These are phyloP conservation scores for Boechera retrofracta DNA, from an alignment of 345 rosid genomes.

Conservation along the genomic window DNA sequence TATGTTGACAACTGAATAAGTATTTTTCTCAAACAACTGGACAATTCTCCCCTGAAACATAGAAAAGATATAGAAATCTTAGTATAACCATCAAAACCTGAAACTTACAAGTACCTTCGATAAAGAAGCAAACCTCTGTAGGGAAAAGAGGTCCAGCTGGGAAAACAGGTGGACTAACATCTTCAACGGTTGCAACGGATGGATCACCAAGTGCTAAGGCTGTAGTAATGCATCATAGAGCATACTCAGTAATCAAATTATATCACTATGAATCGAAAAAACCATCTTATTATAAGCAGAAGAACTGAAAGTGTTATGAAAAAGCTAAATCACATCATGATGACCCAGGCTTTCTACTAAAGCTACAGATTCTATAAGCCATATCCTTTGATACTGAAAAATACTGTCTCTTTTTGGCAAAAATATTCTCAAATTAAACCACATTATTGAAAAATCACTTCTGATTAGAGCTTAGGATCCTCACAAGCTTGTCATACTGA, in stretches of 20 bases:
- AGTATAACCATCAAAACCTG: not conserved
- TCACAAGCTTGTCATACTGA: not conserved
- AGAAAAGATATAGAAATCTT: not conserved
- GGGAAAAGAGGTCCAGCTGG: constrained; percentile 88
- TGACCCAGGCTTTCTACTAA: constrained; percentile 1
- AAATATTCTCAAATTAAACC: not conserved
- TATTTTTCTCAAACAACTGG: constrained; percentile 80
- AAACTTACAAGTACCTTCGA: constrained; percentile 19
- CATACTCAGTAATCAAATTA: constrained; percentile 13
- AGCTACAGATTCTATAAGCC: not conserved
- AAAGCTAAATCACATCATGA: not conserved
- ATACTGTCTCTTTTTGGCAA: not conserved
- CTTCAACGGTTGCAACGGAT: constrained; percentile 66
- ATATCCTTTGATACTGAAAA: not conserved
- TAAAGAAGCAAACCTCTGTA: constrained; percentile 57
- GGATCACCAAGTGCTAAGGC: constrained; percentile 92
- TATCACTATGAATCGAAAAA: constrained; percentile 9
- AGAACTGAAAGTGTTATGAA: not conserved
- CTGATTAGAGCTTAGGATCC: not conserved
- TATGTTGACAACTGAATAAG: constrained; percentile 91
- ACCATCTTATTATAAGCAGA: not conserved
- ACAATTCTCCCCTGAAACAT: constrained; percentile 76
- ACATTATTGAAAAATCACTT: not conserved
- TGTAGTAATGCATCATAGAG: constrained; percentile 32
- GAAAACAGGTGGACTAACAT: constrained; percentile 79